These are phyloP conservation scores for Tetraselmis striata DNA, from an alignment of 139 green algal species.

Conservation along the genomic window DNA sequence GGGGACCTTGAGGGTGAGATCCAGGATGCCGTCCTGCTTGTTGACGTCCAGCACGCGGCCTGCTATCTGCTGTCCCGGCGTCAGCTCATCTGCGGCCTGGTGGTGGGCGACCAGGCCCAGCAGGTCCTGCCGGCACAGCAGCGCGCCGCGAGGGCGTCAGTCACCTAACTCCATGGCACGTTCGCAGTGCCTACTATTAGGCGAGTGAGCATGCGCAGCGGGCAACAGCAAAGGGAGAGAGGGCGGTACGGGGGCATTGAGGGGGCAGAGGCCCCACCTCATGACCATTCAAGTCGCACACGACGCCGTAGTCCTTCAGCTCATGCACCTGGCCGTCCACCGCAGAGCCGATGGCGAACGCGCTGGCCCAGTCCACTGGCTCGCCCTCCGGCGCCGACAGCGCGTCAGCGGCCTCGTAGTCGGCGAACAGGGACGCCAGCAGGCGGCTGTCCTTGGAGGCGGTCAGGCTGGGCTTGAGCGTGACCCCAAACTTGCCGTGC, in stretches of 20 bases:
- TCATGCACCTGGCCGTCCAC: conserved; percentile 45
- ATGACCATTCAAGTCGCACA: conserved; percentile 59
- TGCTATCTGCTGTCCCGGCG: conserved; percentile 11
- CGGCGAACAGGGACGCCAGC: conserved; percentile 36
- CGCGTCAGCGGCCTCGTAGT: conserved; percentile 42
- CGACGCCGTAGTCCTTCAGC: conserved; percentile 58
- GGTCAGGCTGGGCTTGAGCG: conserved; percentile 56
- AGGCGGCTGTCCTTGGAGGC: conserved; percentile 27
- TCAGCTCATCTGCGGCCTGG: neutral
- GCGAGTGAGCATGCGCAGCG: neutral
- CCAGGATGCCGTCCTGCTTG: conserved; percentile 59
- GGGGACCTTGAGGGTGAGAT: conserved; percentile 38
- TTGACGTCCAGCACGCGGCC: conserved; percentile 63
- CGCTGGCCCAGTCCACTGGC: conserved; percentile 8
- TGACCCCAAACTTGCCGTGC: conserved; percentile 35
- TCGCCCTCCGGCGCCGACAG: conserved; percentile 12
- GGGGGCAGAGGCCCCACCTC: conserved; percentile 18
- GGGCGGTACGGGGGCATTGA: too few species aligned
- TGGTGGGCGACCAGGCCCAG: neutral
- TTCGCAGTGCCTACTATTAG: too few species aligned
- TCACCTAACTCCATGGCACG: too few species aligned
- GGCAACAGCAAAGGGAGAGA: too few species aligned
- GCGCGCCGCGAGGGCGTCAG: too few species aligned
- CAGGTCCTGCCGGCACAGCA: neutral
- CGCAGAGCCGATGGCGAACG: conserved; percentile 13